phyloP scores from a whole-genome alignment of 208 protist genomes.

The Crithidia fasciculata region DNA sequence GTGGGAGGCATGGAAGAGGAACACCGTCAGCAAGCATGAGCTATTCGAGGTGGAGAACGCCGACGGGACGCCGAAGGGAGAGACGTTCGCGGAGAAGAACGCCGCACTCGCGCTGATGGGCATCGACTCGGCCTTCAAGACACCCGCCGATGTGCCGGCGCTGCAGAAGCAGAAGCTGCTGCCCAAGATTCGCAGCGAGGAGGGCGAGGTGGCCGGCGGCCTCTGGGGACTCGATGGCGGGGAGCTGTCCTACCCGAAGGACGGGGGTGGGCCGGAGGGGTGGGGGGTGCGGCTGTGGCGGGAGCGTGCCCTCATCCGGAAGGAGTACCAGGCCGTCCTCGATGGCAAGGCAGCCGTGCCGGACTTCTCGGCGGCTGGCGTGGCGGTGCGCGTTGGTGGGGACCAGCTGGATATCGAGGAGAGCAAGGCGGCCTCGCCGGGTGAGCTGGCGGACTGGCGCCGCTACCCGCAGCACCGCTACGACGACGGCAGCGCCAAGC shows the following conservation, averaged over 20 bases:
- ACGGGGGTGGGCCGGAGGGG: slow-evolving; percentile 78
- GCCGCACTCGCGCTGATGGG: slow-evolving; percentile 76
- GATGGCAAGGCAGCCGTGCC: slow-evolving; percentile 51
- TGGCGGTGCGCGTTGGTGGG: slow-evolving; percentile 53
- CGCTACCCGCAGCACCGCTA: slow-evolving; percentile 73
- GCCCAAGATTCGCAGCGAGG: slow-evolving; percentile 61
- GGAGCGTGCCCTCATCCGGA: slow-evolving; percentile 74
- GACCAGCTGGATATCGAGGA: slow-evolving; percentile 89
- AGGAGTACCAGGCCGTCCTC: slow-evolving; percentile 67
- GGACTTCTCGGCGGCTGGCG: slow-evolving; percentile 65
- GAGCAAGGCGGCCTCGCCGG: slow-evolving; percentile 61
- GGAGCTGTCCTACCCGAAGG: slow-evolving; percentile 86
- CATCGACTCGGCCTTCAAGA: slow-evolving; percentile 76
- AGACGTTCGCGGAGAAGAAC: slow-evolving; percentile 88
- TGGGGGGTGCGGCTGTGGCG: slow-evolving; percentile 90
- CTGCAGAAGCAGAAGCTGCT: slow-evolving; percentile 64
- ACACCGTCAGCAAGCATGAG: slow-evolving; percentile 86
- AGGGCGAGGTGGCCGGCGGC: slow-evolving; percentile 78
- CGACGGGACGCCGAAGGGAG: slow-evolving; percentile 85
- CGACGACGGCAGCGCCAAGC: slow-evolving; percentile 67
- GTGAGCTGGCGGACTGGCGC: slow-evolving; percentile 77
- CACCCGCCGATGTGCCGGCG: slow-evolving; percentile 61
- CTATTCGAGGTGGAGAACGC: slow-evolving; percentile 77
- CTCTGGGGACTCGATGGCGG: slow-evolving; percentile 89
- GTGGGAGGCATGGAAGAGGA: slow-evolving; percentile 86